phyloP scores from a whole-genome alignment of 2,329 filamentous ascomycete genomes.

The Fusarium armeniacum region DNA sequence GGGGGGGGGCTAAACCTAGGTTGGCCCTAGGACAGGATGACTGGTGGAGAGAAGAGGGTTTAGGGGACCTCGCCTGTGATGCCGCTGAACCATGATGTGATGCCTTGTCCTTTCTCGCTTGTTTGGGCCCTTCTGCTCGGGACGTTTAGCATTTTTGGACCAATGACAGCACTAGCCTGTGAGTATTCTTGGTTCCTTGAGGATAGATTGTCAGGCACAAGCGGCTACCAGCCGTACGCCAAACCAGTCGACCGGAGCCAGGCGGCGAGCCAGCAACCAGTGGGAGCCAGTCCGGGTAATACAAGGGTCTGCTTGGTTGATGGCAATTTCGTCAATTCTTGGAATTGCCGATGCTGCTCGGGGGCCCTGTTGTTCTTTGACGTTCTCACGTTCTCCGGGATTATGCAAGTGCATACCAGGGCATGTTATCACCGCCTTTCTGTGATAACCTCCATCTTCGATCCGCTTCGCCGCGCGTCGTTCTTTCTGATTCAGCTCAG shows the following conservation, averaged over 20 bases:
- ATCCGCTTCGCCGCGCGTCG: slow-evolving; percentile 7
- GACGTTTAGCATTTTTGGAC: background rate
- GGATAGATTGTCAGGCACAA: slow-evolving; percentile 43
- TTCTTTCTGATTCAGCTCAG: background rate
- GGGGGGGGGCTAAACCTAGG: slow-evolving; percentile 16
- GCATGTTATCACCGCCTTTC: slow-evolving; percentile 29
- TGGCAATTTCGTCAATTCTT: slow-evolving; percentile 6
- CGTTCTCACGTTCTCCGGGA: slow-evolving; percentile 21
- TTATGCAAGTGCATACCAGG: slow-evolving; percentile 20
- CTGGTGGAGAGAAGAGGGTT: slow-evolving; percentile 18
- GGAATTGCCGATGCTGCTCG: slow-evolving; percentile 15
- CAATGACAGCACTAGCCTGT: slow-evolving; percentile 9
- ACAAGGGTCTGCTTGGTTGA: slow-evolving; percentile 23
- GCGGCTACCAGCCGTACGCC: slow-evolving; percentile 34
- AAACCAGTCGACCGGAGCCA: slow-evolving; percentile 40
- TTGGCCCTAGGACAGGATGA: slow-evolving; percentile 5
- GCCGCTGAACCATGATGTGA: slow-evolving; percentile 35
- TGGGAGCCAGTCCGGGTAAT: slow-evolving; percentile 27
- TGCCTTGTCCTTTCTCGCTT: slow-evolving; percentile 28
- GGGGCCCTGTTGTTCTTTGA: slow-evolving; percentile 20
- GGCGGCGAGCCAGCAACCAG: slow-evolving; percentile 24
- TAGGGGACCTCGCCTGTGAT: slow-evolving; percentile 33
- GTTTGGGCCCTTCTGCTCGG: slow-evolving; percentile 18
- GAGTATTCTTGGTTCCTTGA: slow-evolving; percentile 23
- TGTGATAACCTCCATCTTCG: slow-evolving; percentile 7